phyloP scores from a whole-genome alignment of 495 filamentous ascomycete genomes.

The Cryomyces minteri region DNA sequence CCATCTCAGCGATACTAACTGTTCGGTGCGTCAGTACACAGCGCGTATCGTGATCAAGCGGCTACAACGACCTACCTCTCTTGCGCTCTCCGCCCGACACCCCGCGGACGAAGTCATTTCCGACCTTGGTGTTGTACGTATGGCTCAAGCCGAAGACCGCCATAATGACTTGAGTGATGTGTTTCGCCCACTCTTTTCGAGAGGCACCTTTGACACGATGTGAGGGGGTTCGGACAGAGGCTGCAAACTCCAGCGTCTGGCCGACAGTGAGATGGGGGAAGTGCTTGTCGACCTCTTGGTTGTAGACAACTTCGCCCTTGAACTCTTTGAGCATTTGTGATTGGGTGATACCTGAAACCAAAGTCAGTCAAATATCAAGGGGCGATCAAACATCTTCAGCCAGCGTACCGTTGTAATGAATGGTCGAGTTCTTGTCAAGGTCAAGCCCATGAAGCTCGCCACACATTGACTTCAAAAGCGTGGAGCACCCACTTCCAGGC shows the following conservation, averaged over 20 bases:
- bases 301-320: slow-evolving; percentile 2
- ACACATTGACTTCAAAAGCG: slow-evolving; percentile 35
- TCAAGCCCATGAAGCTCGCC: no score
- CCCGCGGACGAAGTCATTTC: slow-evolving; percentile 11
- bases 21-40: no score
- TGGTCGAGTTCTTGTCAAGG: no score
- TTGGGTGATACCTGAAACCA: background rate
- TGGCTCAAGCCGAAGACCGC: slow-evolving; percentile 9
- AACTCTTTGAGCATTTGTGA: slow-evolving; percentile 8
- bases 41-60: no score
- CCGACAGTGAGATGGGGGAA: slow-evolving; percentile 22
- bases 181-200: slow-evolving; percentile 1
- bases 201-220: background rate
- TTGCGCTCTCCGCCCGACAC: slow-evolving; percentile 9
- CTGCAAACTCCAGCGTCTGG: slow-evolving; percentile 21
- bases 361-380: no score
- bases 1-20: slow-evolving; percentile 8
- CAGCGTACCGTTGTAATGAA: no score
- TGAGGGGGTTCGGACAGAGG: slow-evolving; percentile 1
- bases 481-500: slow-evolving; percentile 55
- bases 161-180: slow-evolving; percentile 8
- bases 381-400: no score
- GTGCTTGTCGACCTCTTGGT: slow-evolving; percentile 8
- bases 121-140: slow-evolving; percentile 14
- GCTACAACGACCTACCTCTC: no score